A percentile compares a stretch with the other conserved stretches of the same genome.
Evolutionary conservation across 2,329 filamentous ascomycete genomes (phyloP).

Genomic region (Colletotrichum nymphaeae): DNA sequence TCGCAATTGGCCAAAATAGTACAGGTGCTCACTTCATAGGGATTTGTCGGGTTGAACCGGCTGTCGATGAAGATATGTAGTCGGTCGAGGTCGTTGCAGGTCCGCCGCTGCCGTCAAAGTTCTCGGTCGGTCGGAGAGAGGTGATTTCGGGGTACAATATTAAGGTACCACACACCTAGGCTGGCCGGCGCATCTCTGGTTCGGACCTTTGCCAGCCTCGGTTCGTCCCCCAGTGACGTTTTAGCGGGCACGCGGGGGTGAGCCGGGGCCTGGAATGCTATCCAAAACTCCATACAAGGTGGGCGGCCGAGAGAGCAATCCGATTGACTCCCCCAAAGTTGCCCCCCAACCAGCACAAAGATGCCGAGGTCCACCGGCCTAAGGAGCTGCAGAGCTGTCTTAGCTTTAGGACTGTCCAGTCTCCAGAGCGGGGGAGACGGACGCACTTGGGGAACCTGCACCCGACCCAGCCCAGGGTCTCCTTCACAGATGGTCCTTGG

Average conservation of each 20-base stretch:
- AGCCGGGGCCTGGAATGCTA: neutral
- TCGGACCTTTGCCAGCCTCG: neutral
- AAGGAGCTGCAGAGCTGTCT: neutral
- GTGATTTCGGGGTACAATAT: neutral
- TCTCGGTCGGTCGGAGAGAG: neutral
- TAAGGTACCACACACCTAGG: too few species aligned
- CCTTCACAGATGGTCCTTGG: neutral
- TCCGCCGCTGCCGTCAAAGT: neutral
- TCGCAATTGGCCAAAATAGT: neutral
- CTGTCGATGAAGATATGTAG: too few species aligned
- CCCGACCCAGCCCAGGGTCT: neutral
- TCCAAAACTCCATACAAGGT: slow-evolving; percentile 4
- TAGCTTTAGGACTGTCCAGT: neutral
- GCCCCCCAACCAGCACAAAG: slow-evolving; percentile 8
- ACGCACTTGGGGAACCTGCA: neutral
- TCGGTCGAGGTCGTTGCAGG: neutral
- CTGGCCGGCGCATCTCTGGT: neutral
- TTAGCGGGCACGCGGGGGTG: neutral
- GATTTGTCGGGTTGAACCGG: neutral
- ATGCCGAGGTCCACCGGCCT: slow-evolving; percentile 37
- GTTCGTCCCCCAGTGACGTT: neutral
- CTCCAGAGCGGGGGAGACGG: neutral
- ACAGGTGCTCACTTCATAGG: neutral
- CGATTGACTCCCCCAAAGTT: too few species aligned
- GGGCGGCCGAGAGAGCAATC: too few species aligned